phyloP scores from a whole-genome alignment of 192 early-diverging fungal species.

The Coemansia sp. region DNA sequence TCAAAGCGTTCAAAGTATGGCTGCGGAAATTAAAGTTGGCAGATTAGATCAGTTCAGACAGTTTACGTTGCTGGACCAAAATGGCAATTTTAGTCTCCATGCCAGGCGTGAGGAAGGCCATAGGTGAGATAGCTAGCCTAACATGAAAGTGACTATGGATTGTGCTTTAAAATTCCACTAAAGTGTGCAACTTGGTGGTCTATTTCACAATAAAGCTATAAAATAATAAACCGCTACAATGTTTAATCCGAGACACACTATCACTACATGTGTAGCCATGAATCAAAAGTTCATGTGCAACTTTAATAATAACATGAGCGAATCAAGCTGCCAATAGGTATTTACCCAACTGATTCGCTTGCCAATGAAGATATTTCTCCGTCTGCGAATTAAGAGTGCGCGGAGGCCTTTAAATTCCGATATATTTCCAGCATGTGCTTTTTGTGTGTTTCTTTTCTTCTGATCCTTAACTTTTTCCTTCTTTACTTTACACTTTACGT shows the following conservation, averaged over 20 bases:
- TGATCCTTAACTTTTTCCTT: background rate
- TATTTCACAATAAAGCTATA: too few relatives aligned
- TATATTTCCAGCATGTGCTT: conserved; percentile 2
- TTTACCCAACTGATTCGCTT: background rate
- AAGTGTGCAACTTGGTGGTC: too few relatives aligned
- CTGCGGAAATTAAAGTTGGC: background rate
- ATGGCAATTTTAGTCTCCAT: too few relatives aligned
- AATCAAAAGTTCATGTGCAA: background rate
- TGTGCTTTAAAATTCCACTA: too few relatives aligned
- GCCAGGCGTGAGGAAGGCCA: too few relatives aligned
- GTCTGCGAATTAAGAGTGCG: background rate
- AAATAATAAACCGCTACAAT: too few relatives aligned
- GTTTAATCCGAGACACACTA: too few relatives aligned
- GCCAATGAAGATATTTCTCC: background rate
- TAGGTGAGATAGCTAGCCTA: too few relatives aligned
- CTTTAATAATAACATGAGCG: background rate
- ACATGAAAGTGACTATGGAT: too few relatives aligned
- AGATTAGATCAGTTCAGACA: too few relatives aligned
- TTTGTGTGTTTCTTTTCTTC: background rate
- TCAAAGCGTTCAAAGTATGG: background rate
- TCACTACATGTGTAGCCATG: too few relatives aligned
- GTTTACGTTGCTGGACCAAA: too few relatives aligned
- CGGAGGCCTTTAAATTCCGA: conserved; percentile 1
- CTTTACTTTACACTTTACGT: background rate
- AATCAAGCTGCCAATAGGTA: background rate